Conservation (phyloP, 83 land plant species). For the Thuja plicata region DNA sequence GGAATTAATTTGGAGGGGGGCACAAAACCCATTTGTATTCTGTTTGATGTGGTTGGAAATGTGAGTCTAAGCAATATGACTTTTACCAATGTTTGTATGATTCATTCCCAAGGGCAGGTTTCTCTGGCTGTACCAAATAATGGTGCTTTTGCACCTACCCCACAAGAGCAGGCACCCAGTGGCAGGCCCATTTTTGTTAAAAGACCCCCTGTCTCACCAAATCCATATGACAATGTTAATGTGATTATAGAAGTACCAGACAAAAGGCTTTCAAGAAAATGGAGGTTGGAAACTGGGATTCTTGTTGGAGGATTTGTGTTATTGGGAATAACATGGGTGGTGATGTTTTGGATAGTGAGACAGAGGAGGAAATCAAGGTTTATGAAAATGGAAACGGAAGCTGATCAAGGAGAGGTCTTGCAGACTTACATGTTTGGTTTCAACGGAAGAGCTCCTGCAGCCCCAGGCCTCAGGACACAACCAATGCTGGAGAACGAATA, state of each 20-base stretch:
- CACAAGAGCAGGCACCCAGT: not conserved
- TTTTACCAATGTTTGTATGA: constrained; percentile 20
- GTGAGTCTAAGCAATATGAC: constrained; percentile 19
- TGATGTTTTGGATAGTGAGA: constrained; percentile 14
- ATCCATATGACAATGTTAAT: not conserved
- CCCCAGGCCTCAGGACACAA: constrained; percentile 34
- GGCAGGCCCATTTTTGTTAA: not conserved
- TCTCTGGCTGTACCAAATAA: constrained; percentile 28
- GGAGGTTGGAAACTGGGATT: constrained; percentile 24
- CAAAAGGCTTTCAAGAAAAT: constrained; percentile 3
- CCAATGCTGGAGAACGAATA: constrained; percentile 39
- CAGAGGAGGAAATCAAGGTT: constrained; percentile 16
- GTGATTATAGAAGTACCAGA: not conserved
- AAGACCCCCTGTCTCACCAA: not conserved
- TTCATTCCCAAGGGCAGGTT: constrained; percentile 32
- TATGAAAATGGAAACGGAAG: constrained; percentile 34
- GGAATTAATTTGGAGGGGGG: not conserved
- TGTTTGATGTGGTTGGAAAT: constrained; percentile 21
- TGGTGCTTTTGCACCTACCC: not conserved
- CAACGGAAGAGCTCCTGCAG: constrained; percentile 40
- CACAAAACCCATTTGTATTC: constrained; percentile 20
- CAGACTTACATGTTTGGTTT: constrained; percentile 22
- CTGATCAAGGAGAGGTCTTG: constrained; percentile 43
- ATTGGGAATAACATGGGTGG: not conserved
- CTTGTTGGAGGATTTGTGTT: constrained; percentile 24